Percentiles rank a stretch among this genome's conserved stretches.
phyloP scores from a whole-genome alignment of 2,329 filamentous ascomycete species.

The Penicillium verrucosum region DNA sequence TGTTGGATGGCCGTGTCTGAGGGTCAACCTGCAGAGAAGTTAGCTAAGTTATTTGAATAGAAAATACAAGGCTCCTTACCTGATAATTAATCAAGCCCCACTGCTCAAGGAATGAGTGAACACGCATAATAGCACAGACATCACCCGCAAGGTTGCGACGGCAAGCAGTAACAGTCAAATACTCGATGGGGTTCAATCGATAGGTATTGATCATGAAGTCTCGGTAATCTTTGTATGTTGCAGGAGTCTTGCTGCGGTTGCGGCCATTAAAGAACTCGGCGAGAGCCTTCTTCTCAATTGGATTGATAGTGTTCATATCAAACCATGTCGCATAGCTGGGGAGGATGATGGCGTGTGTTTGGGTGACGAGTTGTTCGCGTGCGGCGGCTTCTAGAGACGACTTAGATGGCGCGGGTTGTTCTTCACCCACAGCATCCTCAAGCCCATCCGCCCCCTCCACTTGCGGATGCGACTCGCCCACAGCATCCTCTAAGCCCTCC shows the following conservation, averaged over 20 bases:
- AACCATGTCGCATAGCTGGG: conserved; percentile 99
- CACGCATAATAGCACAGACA: conserved; percentile 98
- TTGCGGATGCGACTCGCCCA: conserved; percentile 42
- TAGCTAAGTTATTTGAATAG: conserved; percentile 27
- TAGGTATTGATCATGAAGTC: conserved; percentile 99
- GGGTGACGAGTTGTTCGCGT: conserved; percentile 84
- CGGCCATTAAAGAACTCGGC: conserved; percentile 98
- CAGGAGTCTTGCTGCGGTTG: conserved; percentile 95
- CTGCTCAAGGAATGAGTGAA: conserved; percentile 95
- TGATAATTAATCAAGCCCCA: conserved; percentile 99
- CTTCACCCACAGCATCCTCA: conserved; percentile 47
- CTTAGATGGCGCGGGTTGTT: conserved; percentile 66
- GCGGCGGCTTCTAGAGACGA: conserved; percentile 79
- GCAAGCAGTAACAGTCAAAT: conserved; percentile 94
- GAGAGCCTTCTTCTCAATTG: conserved; percentile 88
- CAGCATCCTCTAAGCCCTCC: conserved; percentile 45
- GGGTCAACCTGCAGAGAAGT: conserved; percentile 72
- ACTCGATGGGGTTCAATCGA: conserved; percentile 90
- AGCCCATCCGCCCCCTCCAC: conserved; percentile 43
- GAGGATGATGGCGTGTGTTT: conserved; percentile 92
- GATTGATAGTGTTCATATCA: conserved; percentile 90
- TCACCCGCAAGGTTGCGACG: conserved; percentile 92
- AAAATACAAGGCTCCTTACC: conserved; percentile 51
- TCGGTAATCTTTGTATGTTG: conserved; percentile 97
- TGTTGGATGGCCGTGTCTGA: conserved; percentile 89